These are phyloP conservation scores for Lentinula lateritia DNA, from an alignment of 768 basidiomycete species.

Conservation along the genomic window DNA sequence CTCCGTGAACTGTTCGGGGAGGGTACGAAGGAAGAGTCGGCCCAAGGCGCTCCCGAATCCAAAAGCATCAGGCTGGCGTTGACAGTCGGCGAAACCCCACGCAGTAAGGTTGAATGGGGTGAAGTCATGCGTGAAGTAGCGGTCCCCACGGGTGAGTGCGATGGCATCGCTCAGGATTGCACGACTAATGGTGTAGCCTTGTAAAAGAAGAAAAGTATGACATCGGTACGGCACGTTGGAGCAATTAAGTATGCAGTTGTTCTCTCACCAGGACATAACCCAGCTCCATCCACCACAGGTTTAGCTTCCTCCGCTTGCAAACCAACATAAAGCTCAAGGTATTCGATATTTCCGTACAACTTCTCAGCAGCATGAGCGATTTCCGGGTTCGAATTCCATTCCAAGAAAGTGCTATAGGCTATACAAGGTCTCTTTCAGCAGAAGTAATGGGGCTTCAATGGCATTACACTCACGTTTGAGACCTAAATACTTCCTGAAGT, in stretches of 20 bases:
- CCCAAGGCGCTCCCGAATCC: conserved; percentile 67
- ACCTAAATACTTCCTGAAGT: conserved; percentile 79
- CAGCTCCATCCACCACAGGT: conserved; percentile 70
- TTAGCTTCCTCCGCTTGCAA: conserved; percentile 77
- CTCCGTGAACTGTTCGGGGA: conserved; percentile 63
- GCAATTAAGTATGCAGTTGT: neutral
- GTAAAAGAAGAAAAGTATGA: neutral
- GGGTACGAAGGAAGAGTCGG: conserved; percentile 65
- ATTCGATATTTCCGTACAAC: conserved; percentile 70
- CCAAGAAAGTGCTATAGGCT: conserved; percentile 68
- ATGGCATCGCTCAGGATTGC: conserved; percentile 86
- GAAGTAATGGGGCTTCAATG: neutral
- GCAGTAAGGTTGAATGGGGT: conserved; percentile 77
- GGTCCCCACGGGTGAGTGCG: conserved; percentile 80
- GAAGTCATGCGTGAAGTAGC: conserved; percentile 77
- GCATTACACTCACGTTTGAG: conserved; percentile 51
- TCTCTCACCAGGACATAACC: conserved; percentile 70
- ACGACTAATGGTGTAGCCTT: conserved; percentile 77
- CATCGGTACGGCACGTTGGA: neutral
- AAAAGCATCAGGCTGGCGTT: conserved; percentile 63
- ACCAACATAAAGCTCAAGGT: conserved; percentile 78
- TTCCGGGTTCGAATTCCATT: conserved; percentile 75
- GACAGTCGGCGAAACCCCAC: conserved; percentile 83
- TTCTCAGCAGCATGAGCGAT: conserved; percentile 71
- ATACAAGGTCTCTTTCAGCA: neutral